Evolutionary conservation across 371 early-diverging fungal species (phyloP).

Genomic region (Mucor indicus): DNA sequence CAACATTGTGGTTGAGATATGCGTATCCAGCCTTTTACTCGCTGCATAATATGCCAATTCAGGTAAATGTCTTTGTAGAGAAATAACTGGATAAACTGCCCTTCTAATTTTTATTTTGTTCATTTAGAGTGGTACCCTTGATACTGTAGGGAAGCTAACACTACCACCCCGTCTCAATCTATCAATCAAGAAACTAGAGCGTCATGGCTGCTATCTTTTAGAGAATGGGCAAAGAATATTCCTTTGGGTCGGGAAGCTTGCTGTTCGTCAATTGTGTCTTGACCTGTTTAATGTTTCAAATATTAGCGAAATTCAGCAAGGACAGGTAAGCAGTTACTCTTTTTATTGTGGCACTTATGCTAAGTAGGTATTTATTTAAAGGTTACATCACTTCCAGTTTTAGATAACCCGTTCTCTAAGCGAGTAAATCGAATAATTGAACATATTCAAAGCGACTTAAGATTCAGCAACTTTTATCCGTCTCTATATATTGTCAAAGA

Average conservation of each 20-base stretch:
- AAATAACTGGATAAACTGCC: too few species aligned
- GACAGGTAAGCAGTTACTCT: slow-evolving; percentile 15
- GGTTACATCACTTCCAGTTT: slow-evolving; percentile 20
- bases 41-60: slow-evolving; percentile 62
- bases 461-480: slow-evolving; percentile 22
- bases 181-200: slow-evolving; percentile 68
- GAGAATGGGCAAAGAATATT: slow-evolving; percentile 66
- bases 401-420: slow-evolving; percentile 31
- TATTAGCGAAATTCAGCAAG: slow-evolving; percentile 23
- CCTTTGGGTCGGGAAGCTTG: slow-evolving; percentile 73
- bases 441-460: slow-evolving; percentile 13
- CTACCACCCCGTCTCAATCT: slow-evolving; percentile 66
- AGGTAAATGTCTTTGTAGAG: slow-evolving; percentile 37
- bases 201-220: slow-evolving; percentile 72
- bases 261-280: slow-evolving; percentile 54
- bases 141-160: slow-evolving; percentile 38
- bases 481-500: slow-evolving; percentile 63
- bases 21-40: slow-evolving; percentile 64
- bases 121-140: slow-evolving; percentile 25
- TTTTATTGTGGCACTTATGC: slow-evolving; percentile 1
- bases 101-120: too few species aligned
- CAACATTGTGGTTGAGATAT: slow-evolving; percentile 46
- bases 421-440: slow-evolving; percentile 28
- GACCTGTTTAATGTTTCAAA: slow-evolving; percentile 49
- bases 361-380: too few species aligned